A percentile compares a stretch with the other conserved stretches of the same genome.
Conservation (phyloP, 2,329 filamentous ascomycete genomes). For the Botrytis galanthina region DNA sequence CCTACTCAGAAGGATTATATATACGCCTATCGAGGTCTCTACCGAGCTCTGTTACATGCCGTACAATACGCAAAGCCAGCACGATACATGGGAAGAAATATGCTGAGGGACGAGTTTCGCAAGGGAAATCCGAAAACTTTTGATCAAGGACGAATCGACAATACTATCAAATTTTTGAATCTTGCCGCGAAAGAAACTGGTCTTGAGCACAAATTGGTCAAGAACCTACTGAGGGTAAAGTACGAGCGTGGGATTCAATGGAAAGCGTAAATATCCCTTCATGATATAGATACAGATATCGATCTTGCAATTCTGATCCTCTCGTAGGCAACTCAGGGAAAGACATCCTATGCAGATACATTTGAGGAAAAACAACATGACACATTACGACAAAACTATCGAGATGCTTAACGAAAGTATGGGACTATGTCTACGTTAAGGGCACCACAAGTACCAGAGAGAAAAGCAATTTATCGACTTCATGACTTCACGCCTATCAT, state of each 20-base stretch:
- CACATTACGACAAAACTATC: slow-evolving; percentile 67
- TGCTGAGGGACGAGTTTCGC: slow-evolving; percentile 59
- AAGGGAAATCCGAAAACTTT: slow-evolving; percentile 46
- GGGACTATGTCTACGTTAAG: slow-evolving; percentile 59
- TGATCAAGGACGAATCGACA: slow-evolving; percentile 53
- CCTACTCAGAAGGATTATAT: slow-evolving; percentile 45
- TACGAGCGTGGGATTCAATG: slow-evolving; percentile 25
- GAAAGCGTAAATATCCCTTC: slow-evolving; percentile 1
- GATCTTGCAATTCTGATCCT: background rate
- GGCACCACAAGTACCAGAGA: background rate
- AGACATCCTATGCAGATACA: slow-evolving; percentile 18
- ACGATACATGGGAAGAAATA: slow-evolving; percentile 59
- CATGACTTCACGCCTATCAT: background rate
- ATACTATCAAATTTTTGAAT: slow-evolving; percentile 69
- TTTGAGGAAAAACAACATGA: slow-evolving; percentile 39
- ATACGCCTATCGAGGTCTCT: slow-evolving; percentile 68
- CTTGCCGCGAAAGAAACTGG: slow-evolving; percentile 62
- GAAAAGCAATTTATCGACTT: background rate
- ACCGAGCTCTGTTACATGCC: slow-evolving; percentile 64
- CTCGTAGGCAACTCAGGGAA: slow-evolving; percentile 3
- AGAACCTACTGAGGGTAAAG: slow-evolving; percentile 59
- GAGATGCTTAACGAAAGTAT: slow-evolving; percentile 73
- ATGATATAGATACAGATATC: background rate
- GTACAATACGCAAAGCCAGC: slow-evolving; percentile 70
- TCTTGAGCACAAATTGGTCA: slow-evolving; percentile 69